Evolutionary conservation across 106 monocot species (phyloP).

Genomic region (Acanthochlamys bracteata): DNA sequence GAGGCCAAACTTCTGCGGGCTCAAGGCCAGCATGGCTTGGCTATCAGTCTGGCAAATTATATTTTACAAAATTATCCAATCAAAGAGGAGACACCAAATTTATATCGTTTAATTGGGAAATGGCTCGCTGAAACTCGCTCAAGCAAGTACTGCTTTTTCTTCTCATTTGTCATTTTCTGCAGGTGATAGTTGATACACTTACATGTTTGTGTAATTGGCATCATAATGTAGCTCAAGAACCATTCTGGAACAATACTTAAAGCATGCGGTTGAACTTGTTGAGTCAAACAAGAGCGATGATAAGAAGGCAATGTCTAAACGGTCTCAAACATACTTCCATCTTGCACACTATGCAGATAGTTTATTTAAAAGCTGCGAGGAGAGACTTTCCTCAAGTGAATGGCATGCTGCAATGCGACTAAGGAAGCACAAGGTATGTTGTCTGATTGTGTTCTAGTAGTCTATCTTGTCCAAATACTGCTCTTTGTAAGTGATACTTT

Average conservation of each 20-base stretch:
- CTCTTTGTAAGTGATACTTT: constrained; percentile 2
- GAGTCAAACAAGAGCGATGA: constrained; percentile 34
- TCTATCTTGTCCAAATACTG: background rate
- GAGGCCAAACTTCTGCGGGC: constrained; percentile 83
- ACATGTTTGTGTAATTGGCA: too few species aligned
- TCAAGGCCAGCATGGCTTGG: constrained; percentile 92
- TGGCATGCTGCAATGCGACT: constrained; percentile 93
- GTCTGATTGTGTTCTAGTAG: background rate
- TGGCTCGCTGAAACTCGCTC: constrained; percentile 96
- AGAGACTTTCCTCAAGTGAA: constrained; percentile 86
- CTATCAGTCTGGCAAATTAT: constrained; percentile 75
- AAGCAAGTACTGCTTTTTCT: constrained; percentile 65
- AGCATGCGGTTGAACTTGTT: constrained; percentile 64
- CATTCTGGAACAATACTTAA: constrained; percentile 85
- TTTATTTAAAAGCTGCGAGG: constrained; percentile 88
- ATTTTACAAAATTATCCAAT: constrained; percentile 52
- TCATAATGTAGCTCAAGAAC: constrained; percentile 72
- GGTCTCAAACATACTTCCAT: constrained; percentile 71
- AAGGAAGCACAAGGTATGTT: constrained; percentile 84
- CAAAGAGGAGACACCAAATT: constrained; percentile 56
- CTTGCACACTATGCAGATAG: constrained; percentile 91
- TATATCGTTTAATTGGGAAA: constrained; percentile 83
- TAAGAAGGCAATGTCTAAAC: constrained; percentile 33
- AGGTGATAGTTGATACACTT: too few species aligned
- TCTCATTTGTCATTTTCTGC: background rate